A percentile compares a stretch with the other conserved stretches of the same genome.
phyloP scores from a whole-genome alignment of 2,329 filamentous ascomycete genomes.

The Albifimbria verrucaria region DNA sequence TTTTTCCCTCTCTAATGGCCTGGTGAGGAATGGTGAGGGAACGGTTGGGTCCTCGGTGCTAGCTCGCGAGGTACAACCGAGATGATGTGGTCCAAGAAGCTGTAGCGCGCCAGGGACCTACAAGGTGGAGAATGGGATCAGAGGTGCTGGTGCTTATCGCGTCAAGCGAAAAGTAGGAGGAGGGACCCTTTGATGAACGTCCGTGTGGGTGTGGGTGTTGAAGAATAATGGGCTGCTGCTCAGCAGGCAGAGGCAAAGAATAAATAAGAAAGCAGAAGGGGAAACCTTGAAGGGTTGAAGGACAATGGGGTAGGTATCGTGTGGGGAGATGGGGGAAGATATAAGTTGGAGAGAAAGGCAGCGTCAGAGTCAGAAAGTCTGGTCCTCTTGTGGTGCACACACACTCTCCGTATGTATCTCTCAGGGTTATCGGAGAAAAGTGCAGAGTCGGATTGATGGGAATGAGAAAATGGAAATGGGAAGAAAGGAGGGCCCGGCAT shows the following conservation, averaged over 20 bases:
- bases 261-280: background rate
- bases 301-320: background rate
- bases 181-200: too few species aligned
- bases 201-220: too few species aligned
- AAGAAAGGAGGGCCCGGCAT: background rate
- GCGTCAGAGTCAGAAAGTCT: too few species aligned
- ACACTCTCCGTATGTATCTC: background rate
- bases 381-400: too few species aligned
- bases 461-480: slow-evolving; percentile 5
- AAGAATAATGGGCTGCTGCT: background rate
- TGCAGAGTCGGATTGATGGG: background rate
- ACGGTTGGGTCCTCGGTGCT: background rate
- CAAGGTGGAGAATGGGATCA: slow-evolving; percentile 1
- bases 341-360: too few species aligned
- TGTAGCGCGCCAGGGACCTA: background rate
- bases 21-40: background rate
- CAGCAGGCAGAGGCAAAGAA: background rate
- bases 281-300: background rate
- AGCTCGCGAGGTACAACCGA: background rate
- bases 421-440: slow-evolving; percentile 9
- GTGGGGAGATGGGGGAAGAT: background rate
- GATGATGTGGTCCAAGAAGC: background rate
- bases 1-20: background rate
- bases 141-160: slow-evolving; percentile 6
- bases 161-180: slow-evolving; percentile 2